Evolutionary conservation across 2,329 filamentous ascomycete species (phyloP).

Genomic region (Diplodia corticola): DNA sequence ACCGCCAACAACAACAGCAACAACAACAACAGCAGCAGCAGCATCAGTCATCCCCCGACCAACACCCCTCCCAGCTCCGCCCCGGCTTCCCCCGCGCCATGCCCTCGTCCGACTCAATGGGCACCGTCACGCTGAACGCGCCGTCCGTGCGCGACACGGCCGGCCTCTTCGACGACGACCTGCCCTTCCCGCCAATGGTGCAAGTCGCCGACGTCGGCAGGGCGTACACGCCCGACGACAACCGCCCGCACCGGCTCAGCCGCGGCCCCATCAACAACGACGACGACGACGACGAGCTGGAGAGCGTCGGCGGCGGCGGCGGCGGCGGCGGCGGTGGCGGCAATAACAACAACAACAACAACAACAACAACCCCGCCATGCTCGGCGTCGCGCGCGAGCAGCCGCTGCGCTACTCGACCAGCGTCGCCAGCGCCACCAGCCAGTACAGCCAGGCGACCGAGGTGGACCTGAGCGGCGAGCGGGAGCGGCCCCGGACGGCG

Average conservation of each 20-base stretch:
- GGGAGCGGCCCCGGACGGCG: neutral
- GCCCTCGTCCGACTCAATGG: neutral
- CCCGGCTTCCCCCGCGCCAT: constrained; percentile 1
- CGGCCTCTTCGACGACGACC: neutral
- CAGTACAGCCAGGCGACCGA: constrained; percentile 7
- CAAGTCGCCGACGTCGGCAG: neutral
- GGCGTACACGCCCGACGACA: constrained; percentile 13
- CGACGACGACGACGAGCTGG: neutral
- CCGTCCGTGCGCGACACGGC: neutral
- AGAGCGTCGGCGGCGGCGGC: neutral
- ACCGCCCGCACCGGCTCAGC: neutral
- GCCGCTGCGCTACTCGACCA: neutral
- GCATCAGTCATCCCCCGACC: neutral
- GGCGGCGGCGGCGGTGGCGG: neutral
- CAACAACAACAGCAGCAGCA: constrained; percentile 3
- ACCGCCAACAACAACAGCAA: neutral
- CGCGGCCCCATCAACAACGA: neutral
- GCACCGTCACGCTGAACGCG: neutral
- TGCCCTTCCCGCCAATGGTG: neutral
- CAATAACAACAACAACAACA: neutral
- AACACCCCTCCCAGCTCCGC: neutral
- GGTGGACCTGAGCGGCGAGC: neutral
- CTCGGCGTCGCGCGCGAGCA: neutral
- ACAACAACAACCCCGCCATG: neutral
- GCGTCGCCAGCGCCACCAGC: neutral